Percentiles rank a stretch among this genome's conserved stretches.
These are phyloP conservation scores for Erodium trifolium DNA, from an alignment of 441 rosid species.

Conservation along the genomic window DNA sequence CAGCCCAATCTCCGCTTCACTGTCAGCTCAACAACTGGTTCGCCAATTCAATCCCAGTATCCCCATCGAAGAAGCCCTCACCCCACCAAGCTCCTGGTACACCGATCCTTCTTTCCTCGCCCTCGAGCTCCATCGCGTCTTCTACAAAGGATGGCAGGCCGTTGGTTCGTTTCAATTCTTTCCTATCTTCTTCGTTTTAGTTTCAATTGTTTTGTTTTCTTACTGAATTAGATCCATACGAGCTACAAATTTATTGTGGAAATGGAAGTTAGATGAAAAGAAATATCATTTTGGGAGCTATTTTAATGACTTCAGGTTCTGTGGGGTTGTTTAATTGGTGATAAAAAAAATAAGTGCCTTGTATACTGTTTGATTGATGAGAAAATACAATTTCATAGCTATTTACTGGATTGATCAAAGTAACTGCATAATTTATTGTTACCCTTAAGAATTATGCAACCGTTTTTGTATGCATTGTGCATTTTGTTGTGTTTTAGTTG, in stretches of 20 bases:
- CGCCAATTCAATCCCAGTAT: slow-evolving; percentile 49
- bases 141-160: slow-evolving; percentile 78
- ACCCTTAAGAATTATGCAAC: no score
- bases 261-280: no score
- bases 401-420: no score
- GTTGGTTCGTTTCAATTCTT: slow-evolving; percentile 46
- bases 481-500: slow-evolving; percentile 14
- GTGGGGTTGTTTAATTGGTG: no score
- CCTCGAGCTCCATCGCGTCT: slow-evolving; percentile 56
- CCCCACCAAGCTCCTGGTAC: slow-evolving; percentile 86
- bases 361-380: no score
- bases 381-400: background rate
- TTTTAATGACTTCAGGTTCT: no score
- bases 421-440: no score
- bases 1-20: background rate
- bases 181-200: background rate
- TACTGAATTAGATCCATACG: background rate
- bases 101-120: slow-evolving; percentile 45
- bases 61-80: slow-evolving; percentile 57
- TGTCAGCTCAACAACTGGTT: slow-evolving; percentile 22
- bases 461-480: no score
- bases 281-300: no score
- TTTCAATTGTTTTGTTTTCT: background rate
- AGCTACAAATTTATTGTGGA: background rate
- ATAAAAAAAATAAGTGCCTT: no score